phyloP scores from a whole-genome alignment of 257 asterid genomes.

The Gardenia jasminoides region DNA sequence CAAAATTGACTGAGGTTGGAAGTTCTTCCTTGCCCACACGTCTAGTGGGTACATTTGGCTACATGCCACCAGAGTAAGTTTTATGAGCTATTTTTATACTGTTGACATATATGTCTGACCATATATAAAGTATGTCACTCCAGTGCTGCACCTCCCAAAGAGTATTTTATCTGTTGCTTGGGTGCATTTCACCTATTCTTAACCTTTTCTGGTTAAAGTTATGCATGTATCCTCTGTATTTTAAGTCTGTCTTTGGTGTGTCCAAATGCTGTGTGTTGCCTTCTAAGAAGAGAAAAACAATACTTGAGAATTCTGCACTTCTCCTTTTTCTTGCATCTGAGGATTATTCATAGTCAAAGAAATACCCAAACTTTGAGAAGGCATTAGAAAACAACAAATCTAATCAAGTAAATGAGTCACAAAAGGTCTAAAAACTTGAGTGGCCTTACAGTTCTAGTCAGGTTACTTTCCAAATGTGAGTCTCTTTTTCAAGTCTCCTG shows the following conservation, averaged over 20 bases:
- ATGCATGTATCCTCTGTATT: not conserved
- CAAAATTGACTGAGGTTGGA: constrained; percentile 93
- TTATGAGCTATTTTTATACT: constrained; percentile 9
- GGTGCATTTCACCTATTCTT: not conserved
- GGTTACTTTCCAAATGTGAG: not conserved
- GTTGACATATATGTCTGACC: not conserved
- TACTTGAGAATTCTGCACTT: not conserved
- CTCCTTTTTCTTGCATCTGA: not conserved
- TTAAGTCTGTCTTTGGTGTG: not conserved
- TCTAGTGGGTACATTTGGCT: constrained; percentile 95
- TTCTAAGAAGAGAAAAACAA: not conserved
- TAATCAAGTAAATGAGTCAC: not conserved
- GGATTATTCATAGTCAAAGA: not conserved
- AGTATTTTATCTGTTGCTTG: not conserved
- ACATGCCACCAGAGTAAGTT: constrained; percentile 98
- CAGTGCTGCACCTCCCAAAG: not conserved
- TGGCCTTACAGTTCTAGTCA: not conserved
- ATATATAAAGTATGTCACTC: not conserved
- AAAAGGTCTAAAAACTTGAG: too few species aligned
- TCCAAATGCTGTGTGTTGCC: constrained; percentile 3
- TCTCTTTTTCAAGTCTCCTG: not conserved
- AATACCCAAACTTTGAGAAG: not conserved
- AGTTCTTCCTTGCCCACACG: constrained; percentile 77
- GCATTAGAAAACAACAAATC: not conserved
- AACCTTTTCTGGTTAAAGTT: not conserved